These are phyloP conservation scores for Malassezia sp. DNA, from an alignment of 1,284 basidiomycete species.

Conservation along the genomic window DNA sequence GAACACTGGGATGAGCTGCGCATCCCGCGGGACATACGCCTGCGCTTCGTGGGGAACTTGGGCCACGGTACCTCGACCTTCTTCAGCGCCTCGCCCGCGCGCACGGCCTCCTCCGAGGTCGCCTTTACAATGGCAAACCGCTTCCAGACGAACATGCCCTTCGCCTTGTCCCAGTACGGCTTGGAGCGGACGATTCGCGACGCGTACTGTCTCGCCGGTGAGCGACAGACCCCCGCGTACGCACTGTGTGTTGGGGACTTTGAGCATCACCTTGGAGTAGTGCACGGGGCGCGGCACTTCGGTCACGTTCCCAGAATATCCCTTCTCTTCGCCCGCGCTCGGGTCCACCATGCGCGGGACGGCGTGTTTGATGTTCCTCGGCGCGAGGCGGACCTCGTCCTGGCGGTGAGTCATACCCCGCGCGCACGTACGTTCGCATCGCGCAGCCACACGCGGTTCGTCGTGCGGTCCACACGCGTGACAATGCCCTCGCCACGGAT, in stretches of 20 bases:
- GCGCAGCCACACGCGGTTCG: constrained; percentile 37
- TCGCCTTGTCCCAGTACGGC: constrained; percentile 26
- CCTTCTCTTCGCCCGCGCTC: constrained; percentile 25
- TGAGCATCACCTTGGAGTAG: constrained; percentile 45
- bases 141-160: constrained; percentile 37
- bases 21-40: constrained; percentile 11
- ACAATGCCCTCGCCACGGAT: constrained; percentile 40
- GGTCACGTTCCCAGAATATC: constrained; percentile 31
- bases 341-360: constrained; percentile 34
- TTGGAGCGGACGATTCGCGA: constrained; percentile 29
- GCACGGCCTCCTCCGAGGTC: constrained; percentile 19
- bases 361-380: constrained; percentile 33
- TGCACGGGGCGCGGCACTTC: constrained; percentile 37
- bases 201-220: constrained; percentile 21
- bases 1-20: not conserved
- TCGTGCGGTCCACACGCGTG: constrained; percentile 31
- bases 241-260: constrained; percentile 32
- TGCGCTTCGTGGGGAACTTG: constrained; percentile 20
- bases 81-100: constrained; percentile 23
- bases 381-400: constrained; percentile 34
- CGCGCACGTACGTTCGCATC: constrained; percentile 22
- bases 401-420: not conserved
- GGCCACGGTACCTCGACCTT: constrained; percentile 43
- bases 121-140: constrained; percentile 35
- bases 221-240: not conserved